phyloP scores from a whole-genome alignment of 192 early-diverging fungal species.

The Rhizoclosmatium sp. region DNA sequence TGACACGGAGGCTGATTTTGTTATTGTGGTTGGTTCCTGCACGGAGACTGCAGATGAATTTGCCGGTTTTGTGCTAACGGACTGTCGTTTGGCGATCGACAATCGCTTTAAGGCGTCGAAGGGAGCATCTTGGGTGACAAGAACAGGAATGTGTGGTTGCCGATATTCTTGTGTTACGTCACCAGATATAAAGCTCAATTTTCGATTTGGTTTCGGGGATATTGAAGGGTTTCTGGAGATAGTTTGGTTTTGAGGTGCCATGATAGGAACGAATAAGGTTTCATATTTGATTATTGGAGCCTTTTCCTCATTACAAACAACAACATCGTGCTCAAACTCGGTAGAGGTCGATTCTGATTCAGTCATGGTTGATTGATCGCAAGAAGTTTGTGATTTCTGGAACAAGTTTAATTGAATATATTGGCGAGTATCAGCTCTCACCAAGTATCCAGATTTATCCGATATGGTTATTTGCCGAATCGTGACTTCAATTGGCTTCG shows the following conservation, averaged over 20 bases:
- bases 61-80: no score
- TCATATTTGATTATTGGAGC: background rate
- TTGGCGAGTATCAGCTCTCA: background rate
- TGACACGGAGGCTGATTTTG: no score
- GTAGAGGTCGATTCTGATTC: background rate
- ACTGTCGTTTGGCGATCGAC: no score
- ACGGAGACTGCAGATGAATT: no score
- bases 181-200: no score
- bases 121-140: background rate
- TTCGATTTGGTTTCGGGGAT: background rate
- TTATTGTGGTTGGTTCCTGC: no score
- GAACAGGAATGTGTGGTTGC: background rate
- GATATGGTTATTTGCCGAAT: conserved; percentile 13
- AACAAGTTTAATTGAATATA: background rate
- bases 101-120: background rate
- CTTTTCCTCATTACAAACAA: background rate
- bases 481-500: conserved; percentile 23
- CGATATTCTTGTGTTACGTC: no score
- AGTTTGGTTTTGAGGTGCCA: background rate
- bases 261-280: conserved; percentile 4
- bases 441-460: conserved; percentile 27
- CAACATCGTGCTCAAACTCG: background rate
- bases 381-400: conserved; percentile 2
- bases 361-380: conserved; percentile 12
- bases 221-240: background rate